Conservation (phyloP, 345 rosid genomes). For the thale cress (Arabidopsis thaliana) region TAIR10.1 NC_003074.8:22731501-22732000, state of each 20-base stretch:
- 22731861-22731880: conserved; percentile 37
- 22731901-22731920: background rate
- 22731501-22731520: conserved; percentile 49
- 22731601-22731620: background rate
- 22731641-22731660: no score
- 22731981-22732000: conserved; percentile 25
- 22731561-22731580: conserved; percentile 70
- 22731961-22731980: conserved; percentile 31
- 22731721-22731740: conserved; percentile 75
- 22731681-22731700: conserved; percentile 49
- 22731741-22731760: conserved; percentile 69
- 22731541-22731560: conserved; percentile 71
- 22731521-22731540: conserved; percentile 66
- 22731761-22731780: no score
- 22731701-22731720: conserved; percentile 78
- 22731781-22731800: no score
- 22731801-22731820: background rate
- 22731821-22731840: conserved; percentile 22
- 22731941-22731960: background rate
- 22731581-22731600: conserved; percentile 68
- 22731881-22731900: conserved; percentile 33
- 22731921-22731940: conserved; percentile 2
- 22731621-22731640: no score
- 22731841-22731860: conserved; percentile 19
- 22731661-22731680: background rate